Base-by-base conservation (phyloP, 2,329 filamentous ascomycete genomes). In the Samsoniella hepiali region DNA sequence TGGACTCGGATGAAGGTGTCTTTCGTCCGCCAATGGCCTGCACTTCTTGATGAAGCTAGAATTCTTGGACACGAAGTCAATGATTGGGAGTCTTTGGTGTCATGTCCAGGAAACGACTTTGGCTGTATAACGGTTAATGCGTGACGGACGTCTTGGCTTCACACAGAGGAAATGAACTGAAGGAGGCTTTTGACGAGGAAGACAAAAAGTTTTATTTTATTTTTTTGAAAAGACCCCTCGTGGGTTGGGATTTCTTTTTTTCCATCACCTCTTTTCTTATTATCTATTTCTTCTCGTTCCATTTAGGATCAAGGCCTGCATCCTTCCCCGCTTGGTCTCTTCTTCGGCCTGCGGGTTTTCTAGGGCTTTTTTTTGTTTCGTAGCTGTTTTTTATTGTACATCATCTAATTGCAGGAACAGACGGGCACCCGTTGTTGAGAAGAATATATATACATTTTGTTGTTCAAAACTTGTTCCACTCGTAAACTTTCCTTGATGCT, bases 331-430 rank as follows among this genome's bases (percentile, higher is more conserved):
- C 15, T 22, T 45, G 34, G 31, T 29, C 47, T 58, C 17, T 49
- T 42, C 40, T 9, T 32, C n/a, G 29, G 40, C 34, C 13, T 38
- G 51, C 42, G 22, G 60, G 42, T 38, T 10, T 47, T 36, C 17
- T 49, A 29, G 44, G 27, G 60, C 69, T 65, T 72, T 69, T 65
- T 66, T 72, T 70, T 22, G 22, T 22, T 22, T 69, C 72, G 65
- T 69, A 54, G 50, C 59, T 62, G 50, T 70, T 69, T 68, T 68
- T 67, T 67, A 65, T 58, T 70, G 69, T 70, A 70, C 66, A 69
- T 66, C 66, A 69, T 70, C 65, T 70, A 69, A 67, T 68, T 66
- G 68, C 63, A 63, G 63, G 62, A 64, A 58, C 58, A 62, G 64
- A 62, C 54, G 59, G 50, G 31, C 4, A n/a, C 45, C 38, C 38